Conservation (phyloP, 139 green algal genomes). For the Nannochloris sp. region DNA sequence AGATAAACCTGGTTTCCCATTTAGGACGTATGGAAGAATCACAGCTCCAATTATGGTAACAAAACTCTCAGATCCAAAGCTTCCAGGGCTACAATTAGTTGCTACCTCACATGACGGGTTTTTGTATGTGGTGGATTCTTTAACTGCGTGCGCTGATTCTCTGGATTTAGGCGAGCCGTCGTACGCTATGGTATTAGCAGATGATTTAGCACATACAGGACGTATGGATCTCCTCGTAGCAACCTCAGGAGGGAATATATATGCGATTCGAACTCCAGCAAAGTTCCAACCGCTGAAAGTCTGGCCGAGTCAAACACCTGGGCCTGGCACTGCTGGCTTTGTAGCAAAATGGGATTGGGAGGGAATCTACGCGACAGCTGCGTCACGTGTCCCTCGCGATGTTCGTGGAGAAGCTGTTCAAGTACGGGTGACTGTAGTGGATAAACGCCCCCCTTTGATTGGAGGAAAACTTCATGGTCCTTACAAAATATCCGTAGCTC, state of each 20-base stretch:
- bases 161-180: constrained; percentile 87
- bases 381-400: constrained; percentile 51
- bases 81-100: constrained; percentile 60
- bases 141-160: constrained; percentile 62
- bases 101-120: constrained; percentile 74
- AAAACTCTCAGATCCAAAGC: constrained; percentile 1
- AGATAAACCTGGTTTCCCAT: constrained; percentile 70
- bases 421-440: constrained; percentile 53
- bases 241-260: constrained; percentile 88
- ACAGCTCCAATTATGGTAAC: constrained; percentile 52
- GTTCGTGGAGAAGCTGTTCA: constrained; percentile 65
- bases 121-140: constrained; percentile 1
- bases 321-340: constrained; percentile 57
- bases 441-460: constrained; percentile 20
- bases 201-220: constrained; percentile 77
- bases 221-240: constrained; percentile 79
- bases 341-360: constrained; percentile 51
- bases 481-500: neutral
- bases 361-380: constrained; percentile 58
- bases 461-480: neutral
- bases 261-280: constrained; percentile 66
- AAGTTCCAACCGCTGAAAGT: constrained; percentile 73
- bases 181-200: constrained; percentile 83
- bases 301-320: constrained; percentile 42
- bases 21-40: constrained; percentile 44